Evolutionary conservation across 2,329 filamentous ascomycete genomes (phyloP), one percentile per base, ranked within the genome.

Genomic region (Hymenoscyphus fructigenus): DNA sequence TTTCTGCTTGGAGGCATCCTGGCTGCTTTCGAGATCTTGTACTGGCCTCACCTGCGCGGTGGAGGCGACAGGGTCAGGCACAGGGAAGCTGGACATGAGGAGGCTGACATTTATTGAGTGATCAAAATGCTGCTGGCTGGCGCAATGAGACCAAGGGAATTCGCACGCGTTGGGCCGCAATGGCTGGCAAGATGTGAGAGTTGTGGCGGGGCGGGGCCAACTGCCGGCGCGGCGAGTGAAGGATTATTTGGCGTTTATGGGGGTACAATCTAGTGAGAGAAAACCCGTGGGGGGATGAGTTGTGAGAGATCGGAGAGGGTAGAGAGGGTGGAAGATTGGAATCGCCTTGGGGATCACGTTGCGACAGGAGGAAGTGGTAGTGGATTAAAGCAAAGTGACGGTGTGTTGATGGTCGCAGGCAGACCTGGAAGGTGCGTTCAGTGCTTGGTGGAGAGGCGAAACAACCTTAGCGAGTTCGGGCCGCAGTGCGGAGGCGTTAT

Each of bases 31-130:
- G 23, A 26, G 23, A 57, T 53, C 53, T 61, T 70, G 70, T 61
- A 68, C 69, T 68, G 62, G 62, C 66, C 66, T 75, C 70, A 74
- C 69, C 71, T 66, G 59, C 58, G 61, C 67, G 68, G 74, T 68
- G 70, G 70, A 66, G 71, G 72, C 70, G 73, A 72, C 73, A 75
- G 75, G 73, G 72, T 69, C 71, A 70, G 72, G 66, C 69, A 73
- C 74, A 72, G 66, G 70, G 67, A 71, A 70, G 62, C 66, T 73
- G 71, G 74, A 73, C 74, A 76, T 76, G 74, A 73, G 73, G 73
- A 69, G 71, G 67, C 69, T 61, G 60, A 61, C 75, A 76, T 76
- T 67, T 74, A 75, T 75, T 70, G 73, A 73, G 65, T 70, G 69
- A 65, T 69, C 32, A 57, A 53, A 23, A 23, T 53, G 20, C 47